These are phyloP conservation scores for Botryosphaeria agaves DNA, from an alignment of 2,329 filamentous ascomycete genomes.

Conservation along the genomic window DNA sequence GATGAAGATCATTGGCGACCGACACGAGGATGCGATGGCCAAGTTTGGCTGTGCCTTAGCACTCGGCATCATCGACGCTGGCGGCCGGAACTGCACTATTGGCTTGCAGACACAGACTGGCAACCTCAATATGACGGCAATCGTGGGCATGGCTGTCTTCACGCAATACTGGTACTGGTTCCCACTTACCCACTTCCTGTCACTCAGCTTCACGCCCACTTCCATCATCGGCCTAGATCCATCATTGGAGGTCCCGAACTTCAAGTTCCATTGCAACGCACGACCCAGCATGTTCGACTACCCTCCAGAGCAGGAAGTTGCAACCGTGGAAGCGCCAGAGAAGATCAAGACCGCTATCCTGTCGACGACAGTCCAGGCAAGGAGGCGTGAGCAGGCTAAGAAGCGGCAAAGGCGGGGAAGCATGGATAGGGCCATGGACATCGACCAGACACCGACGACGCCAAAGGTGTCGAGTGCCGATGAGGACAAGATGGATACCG, in stretches of 20 bases:
- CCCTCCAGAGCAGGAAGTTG: conserved; percentile 88
- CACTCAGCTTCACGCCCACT: conserved; percentile 90
- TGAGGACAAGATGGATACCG: conserved; percentile 72
- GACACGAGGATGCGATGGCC: conserved; percentile 97
- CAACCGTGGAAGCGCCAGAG: conserved; percentile 82
- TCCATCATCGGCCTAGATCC: conserved; percentile 90
- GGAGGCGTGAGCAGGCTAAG: conserved; percentile 85
- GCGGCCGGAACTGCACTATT: conserved; percentile 95
- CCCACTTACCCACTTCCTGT: conserved; percentile 93
- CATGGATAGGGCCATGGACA: conserved; percentile 99
- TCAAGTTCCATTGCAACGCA: conserved; percentile 92
- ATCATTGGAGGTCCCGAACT: conserved; percentile 79
- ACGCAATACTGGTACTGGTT: conserved; percentile 99
- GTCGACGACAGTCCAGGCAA: conserved; percentile 92
- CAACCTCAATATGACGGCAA: conserved; percentile 95
- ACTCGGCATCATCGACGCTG: conserved; percentile 92
- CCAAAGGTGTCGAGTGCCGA: conserved; percentile 44
- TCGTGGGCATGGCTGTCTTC: conserved; percentile 95
- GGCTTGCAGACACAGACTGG: conserved; percentile 94
- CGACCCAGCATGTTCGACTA: conserved; percentile 95
- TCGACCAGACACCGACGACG: conserved; percentile 63
- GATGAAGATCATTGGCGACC: conserved; percentile 82
- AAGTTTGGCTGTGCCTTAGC: conserved; percentile 94
- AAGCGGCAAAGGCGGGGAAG: conserved; percentile 79
- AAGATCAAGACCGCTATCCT: conserved; percentile 90